Evolutionary conservation across 768 basidiomycete genomes (phyloP), one percentile per base, ranked within the genome.

Genomic region (Lentinula raphanica): DNA sequence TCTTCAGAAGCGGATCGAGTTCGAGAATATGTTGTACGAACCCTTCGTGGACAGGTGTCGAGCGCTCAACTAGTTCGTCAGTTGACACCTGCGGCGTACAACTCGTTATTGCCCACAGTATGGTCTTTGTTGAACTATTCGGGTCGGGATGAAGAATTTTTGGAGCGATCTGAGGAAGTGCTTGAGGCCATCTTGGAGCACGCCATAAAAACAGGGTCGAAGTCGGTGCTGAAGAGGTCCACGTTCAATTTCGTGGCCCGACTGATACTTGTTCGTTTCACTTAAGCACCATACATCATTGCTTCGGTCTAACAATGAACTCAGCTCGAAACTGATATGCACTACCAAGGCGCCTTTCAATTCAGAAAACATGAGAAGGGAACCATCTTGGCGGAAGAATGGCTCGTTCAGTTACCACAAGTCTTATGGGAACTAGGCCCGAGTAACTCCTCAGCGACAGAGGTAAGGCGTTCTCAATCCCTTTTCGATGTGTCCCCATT

Each of bases 391-490:
- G 69, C 87, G 38, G 72, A 77, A 51, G 79, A 79, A 21, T 97
- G 94, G 93, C 62, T 93, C 17, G 68, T 79, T 27, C 84, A 88
- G 62, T 78, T 97, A 44, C 92, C 94, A 0, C 87, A 84, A 70
- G 78, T 79, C 5, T 74, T 98, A 3, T 98, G 95, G 95, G 94
- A 98, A 69, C 69, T 89, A 9, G 87, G 88, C 3, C 71, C 70
- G 9, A 80, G 70, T 54, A 82, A 91, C 66, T 67, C 79, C 17
- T 63, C 69, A 1, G 72, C 79, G 3, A 85, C 86, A 0, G 84
- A 90, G 80, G 92, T 90, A 51, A 62, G 76, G 42, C 9, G 59
- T 49, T 13, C 32, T 25, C 11, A n/a, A n/a, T 6, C 25, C 3
- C 17, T 13, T 15, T 11, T 13, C 23, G 23, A 39, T 17, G 17